These are phyloP conservation scores for Linnemannia schmuckeri DNA, from an alignment of 192 early-diverging fungal genomes.

Conservation along the genomic window DNA sequence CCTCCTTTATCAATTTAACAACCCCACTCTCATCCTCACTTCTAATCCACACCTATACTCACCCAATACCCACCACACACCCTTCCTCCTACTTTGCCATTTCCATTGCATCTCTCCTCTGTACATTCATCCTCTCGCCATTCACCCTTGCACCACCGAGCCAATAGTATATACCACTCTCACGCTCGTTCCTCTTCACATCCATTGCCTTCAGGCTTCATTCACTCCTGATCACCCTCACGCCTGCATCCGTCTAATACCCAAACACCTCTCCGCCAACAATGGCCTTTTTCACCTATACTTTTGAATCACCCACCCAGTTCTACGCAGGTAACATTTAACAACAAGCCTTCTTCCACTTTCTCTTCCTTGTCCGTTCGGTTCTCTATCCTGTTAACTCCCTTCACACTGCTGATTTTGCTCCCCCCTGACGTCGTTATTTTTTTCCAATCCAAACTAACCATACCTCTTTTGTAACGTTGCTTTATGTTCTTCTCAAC, in stretches of 20 bases:
- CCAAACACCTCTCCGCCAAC: background rate
- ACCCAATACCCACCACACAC: background rate
- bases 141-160: background rate
- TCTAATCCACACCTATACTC: background rate
- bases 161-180: background rate
- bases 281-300: constrained; percentile 54
- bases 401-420: background rate
- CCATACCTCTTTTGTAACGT: background rate
- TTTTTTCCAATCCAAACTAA: background rate
- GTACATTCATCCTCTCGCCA: background rate
- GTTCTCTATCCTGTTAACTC: background rate
- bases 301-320: constrained; percentile 44
- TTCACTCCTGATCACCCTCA: constrained; percentile 1
- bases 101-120: background rate
- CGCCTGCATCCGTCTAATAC: background rate
- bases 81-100: background rate
- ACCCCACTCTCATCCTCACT: background rate
- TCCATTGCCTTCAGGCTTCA: background rate
- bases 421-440: background rate
- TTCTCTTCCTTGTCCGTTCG: background rate
- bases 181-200: background rate
- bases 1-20: background rate
- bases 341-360: background rate
- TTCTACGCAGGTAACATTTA: constrained; percentile 39
- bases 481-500: too few relatives aligned